phyloP scores from a whole-genome alignment of 345 rosid genomes.

The Bruguiera sexangula region DNA sequence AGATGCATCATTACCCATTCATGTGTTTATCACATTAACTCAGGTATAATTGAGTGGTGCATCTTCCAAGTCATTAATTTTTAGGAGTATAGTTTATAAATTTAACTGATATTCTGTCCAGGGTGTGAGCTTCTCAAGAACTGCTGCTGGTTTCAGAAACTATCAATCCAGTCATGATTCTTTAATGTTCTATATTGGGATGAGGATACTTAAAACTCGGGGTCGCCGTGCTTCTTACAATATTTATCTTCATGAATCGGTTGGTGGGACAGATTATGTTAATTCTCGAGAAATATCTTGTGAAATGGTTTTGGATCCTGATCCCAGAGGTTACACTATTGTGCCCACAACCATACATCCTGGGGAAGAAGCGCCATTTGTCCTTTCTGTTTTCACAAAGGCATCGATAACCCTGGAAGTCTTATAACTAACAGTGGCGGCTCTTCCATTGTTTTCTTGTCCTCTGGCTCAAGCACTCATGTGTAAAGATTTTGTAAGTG shows the following conservation, averaged over 20 bases:
- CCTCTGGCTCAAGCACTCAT: constrained; percentile 26
- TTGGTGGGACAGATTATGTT: constrained; percentile 99
- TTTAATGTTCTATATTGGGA: constrained; percentile 90
- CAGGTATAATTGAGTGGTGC: constrained; percentile 52
- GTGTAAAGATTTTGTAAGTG: constrained; percentile 16
- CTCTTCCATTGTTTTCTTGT: constrained; percentile 9
- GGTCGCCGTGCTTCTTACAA: constrained; percentile 95
- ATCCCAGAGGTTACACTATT: constrained; percentile 98
- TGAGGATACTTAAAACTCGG: constrained; percentile 97
- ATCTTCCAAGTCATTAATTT: constrained; percentile 7
- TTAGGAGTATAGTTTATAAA: too few relatives aligned
- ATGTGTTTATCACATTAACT: constrained; percentile 92
- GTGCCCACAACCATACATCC: constrained; percentile 99
- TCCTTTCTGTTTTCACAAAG: constrained; percentile 93
- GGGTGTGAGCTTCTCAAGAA: constrained; percentile 99
- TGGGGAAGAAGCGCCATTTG: constrained; percentile 99
- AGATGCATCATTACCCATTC: constrained; percentile 87
- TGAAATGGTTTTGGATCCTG: constrained; percentile 99
- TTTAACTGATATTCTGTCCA: constrained; percentile 16
- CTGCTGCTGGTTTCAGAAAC: constrained; percentile 87
- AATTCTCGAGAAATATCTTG: constrained; percentile 99
- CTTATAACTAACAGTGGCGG: constrained; percentile 33
- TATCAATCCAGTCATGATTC: constrained; percentile 96
- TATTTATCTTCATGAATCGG: constrained; percentile 95
- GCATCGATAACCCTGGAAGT: constrained; percentile 56